A percentile compares a stretch with the other conserved stretches of the same genome.
phyloP scores from a whole-genome alignment of 2,329 filamentous ascomycete species.

The Cladosporium sp. region DNA sequence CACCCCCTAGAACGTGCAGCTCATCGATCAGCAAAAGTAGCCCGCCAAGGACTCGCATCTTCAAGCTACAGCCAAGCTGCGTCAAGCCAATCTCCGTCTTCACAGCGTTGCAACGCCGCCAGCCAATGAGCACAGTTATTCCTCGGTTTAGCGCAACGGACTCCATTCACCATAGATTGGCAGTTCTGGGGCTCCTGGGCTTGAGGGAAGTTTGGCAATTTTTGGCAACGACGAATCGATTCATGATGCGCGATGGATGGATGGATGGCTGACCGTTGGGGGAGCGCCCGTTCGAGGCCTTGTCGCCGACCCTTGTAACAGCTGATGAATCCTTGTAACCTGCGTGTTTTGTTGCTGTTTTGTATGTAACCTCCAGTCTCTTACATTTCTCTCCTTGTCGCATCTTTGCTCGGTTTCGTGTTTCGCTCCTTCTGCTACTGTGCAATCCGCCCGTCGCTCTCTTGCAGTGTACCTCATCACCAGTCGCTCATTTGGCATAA shows the following conservation, averaged over 20 bases:
- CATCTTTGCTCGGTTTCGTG: slow-evolving; percentile 9
- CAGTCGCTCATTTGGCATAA: slow-evolving; percentile 14
- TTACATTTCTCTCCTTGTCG: neutral
- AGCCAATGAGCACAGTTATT: neutral
- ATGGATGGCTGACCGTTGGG: slow-evolving; percentile 7
- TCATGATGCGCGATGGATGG: slow-evolving; percentile 5
- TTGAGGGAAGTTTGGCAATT: neutral
- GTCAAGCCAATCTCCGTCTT: slow-evolving; percentile 21
- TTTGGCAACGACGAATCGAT: slow-evolving; percentile 13
- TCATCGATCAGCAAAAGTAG: neutral
- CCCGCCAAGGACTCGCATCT: slow-evolving; percentile 7
- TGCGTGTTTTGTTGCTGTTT: neutral
- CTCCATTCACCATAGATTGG: slow-evolving; percentile 7
- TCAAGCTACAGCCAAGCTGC: slow-evolving; percentile 15
- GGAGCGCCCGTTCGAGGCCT: slow-evolving; percentile 6
- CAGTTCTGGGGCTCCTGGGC: slow-evolving; percentile 9
- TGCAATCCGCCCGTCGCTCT: slow-evolving; percentile 7
- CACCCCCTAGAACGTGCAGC: slow-evolving; percentile 11
- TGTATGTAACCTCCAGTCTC: neutral
- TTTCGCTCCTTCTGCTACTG: neutral
- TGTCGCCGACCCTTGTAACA: slow-evolving; percentile 4
- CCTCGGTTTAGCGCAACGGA: slow-evolving; percentile 12
- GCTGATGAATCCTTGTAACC: neutral
- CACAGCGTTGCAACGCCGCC: slow-evolving; percentile 2
- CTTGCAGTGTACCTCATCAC: neutral